Evolutionary conservation across 768 basidiomycete genomes (phyloP).

Genomic region (Cystofilobasidium macerans): DNA sequence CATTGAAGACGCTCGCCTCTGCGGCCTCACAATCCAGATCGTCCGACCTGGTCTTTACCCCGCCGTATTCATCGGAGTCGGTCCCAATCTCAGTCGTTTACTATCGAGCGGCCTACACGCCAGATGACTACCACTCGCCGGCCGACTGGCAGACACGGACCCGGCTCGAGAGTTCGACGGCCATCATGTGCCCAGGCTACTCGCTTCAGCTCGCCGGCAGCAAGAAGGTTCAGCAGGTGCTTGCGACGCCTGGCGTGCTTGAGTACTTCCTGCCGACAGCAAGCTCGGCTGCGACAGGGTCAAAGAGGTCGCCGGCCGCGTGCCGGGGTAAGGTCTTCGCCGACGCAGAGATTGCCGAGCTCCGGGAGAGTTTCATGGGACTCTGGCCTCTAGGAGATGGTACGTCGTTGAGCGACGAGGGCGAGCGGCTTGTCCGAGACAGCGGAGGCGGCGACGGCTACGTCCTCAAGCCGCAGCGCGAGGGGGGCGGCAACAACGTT

Average conservation of each 20-base stretch:
- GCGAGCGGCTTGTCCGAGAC: slow-evolving; percentile 27
- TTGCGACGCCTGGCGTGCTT: slow-evolving; percentile 60
- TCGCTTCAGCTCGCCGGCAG: slow-evolving; percentile 87
- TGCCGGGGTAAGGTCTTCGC: slow-evolving; percentile 33
- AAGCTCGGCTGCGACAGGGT: background rate
- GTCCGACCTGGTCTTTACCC: slow-evolving; percentile 33
- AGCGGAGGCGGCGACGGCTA: slow-evolving; percentile 43
- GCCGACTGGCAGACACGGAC: slow-evolving; percentile 56
- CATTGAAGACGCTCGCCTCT: slow-evolving; percentile 55
- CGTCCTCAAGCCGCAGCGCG: slow-evolving; percentile 94
- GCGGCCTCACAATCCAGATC: slow-evolving; percentile 46
- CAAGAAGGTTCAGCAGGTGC: slow-evolving; percentile 87
- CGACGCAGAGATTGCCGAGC: slow-evolving; percentile 43
- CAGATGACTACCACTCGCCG: slow-evolving; percentile 61
- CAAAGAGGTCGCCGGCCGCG: slow-evolving; percentile 8
- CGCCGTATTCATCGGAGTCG: slow-evolving; percentile 31
- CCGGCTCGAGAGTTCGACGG: slow-evolving; percentile 63
- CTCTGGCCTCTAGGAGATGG: slow-evolving; percentile 65
- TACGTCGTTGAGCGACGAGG: slow-evolving; percentile 34
- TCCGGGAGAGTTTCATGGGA: slow-evolving; percentile 70
- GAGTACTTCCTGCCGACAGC: slow-evolving; percentile 53
- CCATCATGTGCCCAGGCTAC: slow-evolving; percentile 87
- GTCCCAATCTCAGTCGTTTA: slow-evolving; percentile 79
- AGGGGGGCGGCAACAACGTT: slow-evolving; percentile 94
- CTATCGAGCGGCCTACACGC: slow-evolving; percentile 80